These are phyloP conservation scores for Pythium dissimile DNA, from an alignment of 352 stramenopile species.

Conservation along the genomic window DNA sequence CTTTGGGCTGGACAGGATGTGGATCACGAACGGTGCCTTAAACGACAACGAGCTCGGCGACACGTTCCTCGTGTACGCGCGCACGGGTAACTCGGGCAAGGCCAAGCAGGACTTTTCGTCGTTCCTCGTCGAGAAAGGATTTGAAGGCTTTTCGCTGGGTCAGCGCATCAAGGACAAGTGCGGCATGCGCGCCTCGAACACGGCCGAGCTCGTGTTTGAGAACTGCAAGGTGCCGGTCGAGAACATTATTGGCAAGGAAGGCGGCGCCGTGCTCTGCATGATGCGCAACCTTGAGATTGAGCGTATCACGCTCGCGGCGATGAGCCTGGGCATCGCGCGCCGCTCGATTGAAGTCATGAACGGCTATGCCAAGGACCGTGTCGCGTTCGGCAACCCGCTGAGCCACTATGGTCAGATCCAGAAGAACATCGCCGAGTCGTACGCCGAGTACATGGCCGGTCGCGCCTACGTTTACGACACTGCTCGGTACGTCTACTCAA, in stretches of 20 bases:
- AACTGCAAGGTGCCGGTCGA: slow-evolving; percentile 92
- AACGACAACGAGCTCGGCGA: slow-evolving; percentile 95
- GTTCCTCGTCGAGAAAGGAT: slow-evolving; percentile 98
- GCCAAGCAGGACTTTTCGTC: slow-evolving; percentile 92
- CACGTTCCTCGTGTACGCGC: slow-evolving; percentile 97
- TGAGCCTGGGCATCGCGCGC: slow-evolving; percentile 95
- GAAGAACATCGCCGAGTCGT: slow-evolving; percentile 96
- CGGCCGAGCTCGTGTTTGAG: slow-evolving; percentile 98
- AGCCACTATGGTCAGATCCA: slow-evolving; percentile 94
- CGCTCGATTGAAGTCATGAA: slow-evolving; percentile 98
- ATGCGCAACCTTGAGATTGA: slow-evolving; percentile 99
- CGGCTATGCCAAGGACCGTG: slow-evolving; percentile 88
- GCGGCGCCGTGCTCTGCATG: slow-evolving; percentile 79
- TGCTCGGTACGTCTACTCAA: slow-evolving; percentile 47
- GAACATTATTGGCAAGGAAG: slow-evolving; percentile 91
- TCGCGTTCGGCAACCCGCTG: slow-evolving; percentile 94
- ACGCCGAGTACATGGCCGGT: slow-evolving; percentile 98
- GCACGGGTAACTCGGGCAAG: slow-evolving; percentile 87
- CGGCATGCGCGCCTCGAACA: slow-evolving; percentile 96
- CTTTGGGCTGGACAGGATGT: slow-evolving; percentile 83
- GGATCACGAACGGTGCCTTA: slow-evolving; percentile 99
- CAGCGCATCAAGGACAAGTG: slow-evolving; percentile 99
- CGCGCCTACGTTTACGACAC: slow-evolving; percentile 97
- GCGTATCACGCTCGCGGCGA: slow-evolving; percentile 95
- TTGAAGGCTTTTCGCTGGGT: slow-evolving; percentile 94